Evolutionary conservation across 208 protist species (phyloP), one percentile per base, ranked within the genome.

Genomic region (Acanthamoeba lugdunensis): DNA sequence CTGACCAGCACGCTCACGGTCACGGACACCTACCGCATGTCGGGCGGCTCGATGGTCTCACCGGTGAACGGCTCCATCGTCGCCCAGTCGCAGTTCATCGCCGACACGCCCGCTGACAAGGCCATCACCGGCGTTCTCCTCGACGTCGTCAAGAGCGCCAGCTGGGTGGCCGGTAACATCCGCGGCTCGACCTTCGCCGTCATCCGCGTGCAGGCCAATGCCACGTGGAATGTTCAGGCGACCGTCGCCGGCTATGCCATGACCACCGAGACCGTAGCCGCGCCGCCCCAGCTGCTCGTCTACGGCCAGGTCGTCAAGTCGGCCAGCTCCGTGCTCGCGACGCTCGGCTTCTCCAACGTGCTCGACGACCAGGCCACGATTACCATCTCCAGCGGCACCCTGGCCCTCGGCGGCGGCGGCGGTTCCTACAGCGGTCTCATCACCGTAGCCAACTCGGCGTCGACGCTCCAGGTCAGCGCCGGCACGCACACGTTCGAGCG

Each of bases 401-500:
- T 92, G 6, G 41, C 25, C 48, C 61, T 92, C n/a, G n/a, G n/a
- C 18, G n/a, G 50, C 63, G 87, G 63, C 61, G 18, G 87, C 87
- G 87, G 87, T 18, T 11, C 25, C 48, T 77, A 92, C 69, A 2
- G 61, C 25, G 87, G 87, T 11, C 13, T 28, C 33, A 16, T 77
- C 69, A 61, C 33, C 65, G 41, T 87, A 37, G 4, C 48, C 21
- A 71, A 9, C 63, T n/a, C 63, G 14, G 37, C 87, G 4, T 23
- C 84, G 21, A 92, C 87, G 48, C 87, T 92, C 8, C 61, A 73
- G 87, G 63, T 92, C n/a, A 77, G 11, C 87, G 87, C 14, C 41
- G 63, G 87, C 63, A 87, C 33, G 0, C 4, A 87, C 50, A 41
- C 52, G 28, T 87, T 87, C 79, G 79, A 87, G 50, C 50, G n/a